Conservation (phyloP, 352 stramenopile species). For the Phytopythium litorale region DNA sequence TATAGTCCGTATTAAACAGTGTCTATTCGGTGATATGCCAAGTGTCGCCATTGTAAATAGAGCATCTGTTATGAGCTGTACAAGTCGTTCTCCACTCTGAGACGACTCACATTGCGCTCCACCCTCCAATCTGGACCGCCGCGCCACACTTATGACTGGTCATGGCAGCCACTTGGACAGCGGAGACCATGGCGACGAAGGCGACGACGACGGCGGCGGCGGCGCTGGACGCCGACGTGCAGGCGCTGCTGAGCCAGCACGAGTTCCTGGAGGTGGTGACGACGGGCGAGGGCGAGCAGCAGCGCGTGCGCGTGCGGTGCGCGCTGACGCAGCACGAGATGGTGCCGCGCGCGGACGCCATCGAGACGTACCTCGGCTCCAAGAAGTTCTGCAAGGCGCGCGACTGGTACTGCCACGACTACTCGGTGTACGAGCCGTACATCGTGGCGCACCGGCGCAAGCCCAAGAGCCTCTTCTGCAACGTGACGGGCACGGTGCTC, state of each 20-base stretch:
- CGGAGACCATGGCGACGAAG: not conserved
- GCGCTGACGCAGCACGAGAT: constrained; percentile 79
- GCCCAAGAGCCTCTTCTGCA: constrained; percentile 85
- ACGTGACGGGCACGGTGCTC: constrained; percentile 79
- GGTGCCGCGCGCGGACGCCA: constrained; percentile 49
- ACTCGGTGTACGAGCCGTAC: constrained; percentile 89
- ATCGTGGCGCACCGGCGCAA: constrained; percentile 86
- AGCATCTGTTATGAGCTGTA: no score
- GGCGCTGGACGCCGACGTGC: constrained; percentile 29
- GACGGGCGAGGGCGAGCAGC: constrained; percentile 34
- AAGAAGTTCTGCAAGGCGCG: constrained; percentile 83
- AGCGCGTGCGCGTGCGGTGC: constrained; percentile 64
- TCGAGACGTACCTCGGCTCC: constrained; percentile 60
- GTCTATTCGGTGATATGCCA: no score
- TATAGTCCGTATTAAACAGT: not conserved
- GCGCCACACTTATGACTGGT: not conserved
- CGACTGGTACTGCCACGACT: constrained; percentile 89
- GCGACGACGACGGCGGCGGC: not conserved
- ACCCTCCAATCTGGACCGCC: not conserved
- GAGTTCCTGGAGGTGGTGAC: constrained; percentile 55
- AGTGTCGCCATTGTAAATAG: no score
- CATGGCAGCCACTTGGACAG: not conserved
- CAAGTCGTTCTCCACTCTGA: not conserved
- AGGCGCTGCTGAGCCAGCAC: constrained; percentile 40
- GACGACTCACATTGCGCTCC: not conserved